Evolutionary conservation across 768 basidiomycete species (phyloP), one percentile per base, ranked within the genome.

Genomic region (Boletus huronensis): DNA sequence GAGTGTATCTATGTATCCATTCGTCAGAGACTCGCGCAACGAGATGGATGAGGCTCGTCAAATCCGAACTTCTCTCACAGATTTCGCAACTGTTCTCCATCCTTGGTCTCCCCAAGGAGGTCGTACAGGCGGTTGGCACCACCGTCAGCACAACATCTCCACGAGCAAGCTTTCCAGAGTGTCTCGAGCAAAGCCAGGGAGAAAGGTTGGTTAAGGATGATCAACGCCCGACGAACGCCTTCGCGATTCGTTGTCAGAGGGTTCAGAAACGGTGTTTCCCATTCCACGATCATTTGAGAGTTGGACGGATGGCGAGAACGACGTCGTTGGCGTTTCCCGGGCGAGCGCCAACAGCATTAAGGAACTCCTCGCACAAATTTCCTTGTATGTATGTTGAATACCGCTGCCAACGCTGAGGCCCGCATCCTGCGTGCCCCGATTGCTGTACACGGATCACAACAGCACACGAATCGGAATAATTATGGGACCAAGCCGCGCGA

Each of bases 161-260:
- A 82, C 47, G 68, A 60, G 10, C 73, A 74, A 13, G 76, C 67
- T 14, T 67, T 65, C 80, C 83, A 97, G 9, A 94, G 69, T 10
- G 78, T 77, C 14, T 72, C 64, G 40, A 98, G 77, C 39, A 97
- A 77, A 10, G 73, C 60, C 4, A 70, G 58, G 23, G 84, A 83
- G 66, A 96, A 93, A 0, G 93, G 88, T 57, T 96, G 91, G 69
- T 99, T 98, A 52, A 98, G 79, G 61, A 99, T 85, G 61, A 98
- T 84, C 54, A 98, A 75, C 0, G 85, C 90, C 39, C 76, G 75
- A 21, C 39, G 57, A 17, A 21, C 48, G 32, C 40, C 48, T 5
- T 48, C 44, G 16, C 9, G 9, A 16, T 51, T 29, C 5, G 53
- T 35, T 5, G 55, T 40, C 13, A 46, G 53, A 11, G 68, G 68